Evolutionary conservation across 345 rosid genomes (phyloP).

Genomic region (Boechera divaricarpa): DNA sequence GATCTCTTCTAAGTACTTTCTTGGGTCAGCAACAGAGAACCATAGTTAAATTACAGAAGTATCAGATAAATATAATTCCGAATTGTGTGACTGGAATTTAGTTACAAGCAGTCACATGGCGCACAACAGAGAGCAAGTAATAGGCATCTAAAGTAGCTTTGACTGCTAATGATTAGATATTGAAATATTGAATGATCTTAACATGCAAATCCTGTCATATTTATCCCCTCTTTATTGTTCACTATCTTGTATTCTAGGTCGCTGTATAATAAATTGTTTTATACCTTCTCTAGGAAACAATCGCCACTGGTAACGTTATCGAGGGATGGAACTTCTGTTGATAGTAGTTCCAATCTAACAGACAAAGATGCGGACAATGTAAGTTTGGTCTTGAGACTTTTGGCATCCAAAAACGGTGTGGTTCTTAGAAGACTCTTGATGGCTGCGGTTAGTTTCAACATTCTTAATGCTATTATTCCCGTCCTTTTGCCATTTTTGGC

Average conservation of each 20-base stretch:
- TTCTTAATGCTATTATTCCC: constrained; percentile 4
- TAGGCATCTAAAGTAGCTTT: constrained; percentile 22
- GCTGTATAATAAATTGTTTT: constrained; percentile 8
- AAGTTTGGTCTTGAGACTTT: constrained; percentile 64
- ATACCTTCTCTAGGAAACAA: constrained; percentile 57
- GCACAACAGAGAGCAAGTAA: background rate
- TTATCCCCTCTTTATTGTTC: background rate
- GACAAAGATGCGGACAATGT: constrained; percentile 55
- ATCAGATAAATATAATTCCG: background rate
- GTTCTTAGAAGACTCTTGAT: constrained; percentile 84
- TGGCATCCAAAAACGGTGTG: constrained; percentile 77
- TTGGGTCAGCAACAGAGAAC: constrained; percentile 7
- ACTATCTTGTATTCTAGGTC: constrained; percentile 3
- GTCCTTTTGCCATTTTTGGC: background rate
- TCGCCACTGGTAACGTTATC: constrained; percentile 47
- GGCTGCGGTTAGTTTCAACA: constrained; percentile 77
- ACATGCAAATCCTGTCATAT: background rate
- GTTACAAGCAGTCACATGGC: background rate
- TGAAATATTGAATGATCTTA: constrained; percentile 4
- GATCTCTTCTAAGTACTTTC: background rate
- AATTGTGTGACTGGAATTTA: background rate
- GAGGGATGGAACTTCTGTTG: constrained; percentile 49
- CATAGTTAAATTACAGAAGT: background rate
- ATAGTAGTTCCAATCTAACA: constrained; percentile 44
- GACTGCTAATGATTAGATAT: constrained; percentile 3